Conservation (phyloP, 2,329 filamentous ascomycete species). For the Aspergillus oerlinghausenensis region DNA sequence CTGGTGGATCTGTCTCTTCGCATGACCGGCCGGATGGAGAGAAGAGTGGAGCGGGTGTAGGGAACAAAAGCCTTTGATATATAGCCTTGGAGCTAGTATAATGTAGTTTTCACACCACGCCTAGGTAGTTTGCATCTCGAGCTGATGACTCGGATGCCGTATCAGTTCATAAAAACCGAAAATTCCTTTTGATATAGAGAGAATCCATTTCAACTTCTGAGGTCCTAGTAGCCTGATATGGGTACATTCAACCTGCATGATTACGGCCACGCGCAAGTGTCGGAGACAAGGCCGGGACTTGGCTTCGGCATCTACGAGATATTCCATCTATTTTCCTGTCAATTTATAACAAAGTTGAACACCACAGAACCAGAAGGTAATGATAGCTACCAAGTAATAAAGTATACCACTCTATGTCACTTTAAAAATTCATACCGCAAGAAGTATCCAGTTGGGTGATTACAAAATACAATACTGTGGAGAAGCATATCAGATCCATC, state of each 20-base stretch:
- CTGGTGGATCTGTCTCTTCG: conserved; percentile 6
- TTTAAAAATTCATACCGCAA: background rate
- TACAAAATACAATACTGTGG: background rate
- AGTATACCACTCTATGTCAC: background rate
- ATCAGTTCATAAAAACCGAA: background rate
- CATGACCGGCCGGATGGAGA: background rate
- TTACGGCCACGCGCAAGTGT: too few relatives aligned
- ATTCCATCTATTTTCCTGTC: too few relatives aligned
- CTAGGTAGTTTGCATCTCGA: background rate
- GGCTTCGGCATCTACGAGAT: too few relatives aligned
- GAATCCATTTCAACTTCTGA: background rate
- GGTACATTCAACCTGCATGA: too few relatives aligned
- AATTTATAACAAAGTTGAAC: too few relatives aligned
- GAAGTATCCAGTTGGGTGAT: background rate
- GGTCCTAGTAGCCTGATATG: too few relatives aligned
- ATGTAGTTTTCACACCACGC: background rate
- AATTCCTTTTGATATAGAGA: too few relatives aligned
- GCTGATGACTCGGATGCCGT: background rate
- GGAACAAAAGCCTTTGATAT: background rate
- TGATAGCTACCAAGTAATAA: background rate
- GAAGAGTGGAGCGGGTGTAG: background rate
- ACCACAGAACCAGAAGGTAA: background rate
- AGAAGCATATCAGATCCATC: background rate
- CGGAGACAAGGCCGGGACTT: too few relatives aligned
- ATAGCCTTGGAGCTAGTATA: background rate